Base-by-base conservation (phyloP, 805 yeast genomes). In the Wickerhamiella hasegawae region DNA sequence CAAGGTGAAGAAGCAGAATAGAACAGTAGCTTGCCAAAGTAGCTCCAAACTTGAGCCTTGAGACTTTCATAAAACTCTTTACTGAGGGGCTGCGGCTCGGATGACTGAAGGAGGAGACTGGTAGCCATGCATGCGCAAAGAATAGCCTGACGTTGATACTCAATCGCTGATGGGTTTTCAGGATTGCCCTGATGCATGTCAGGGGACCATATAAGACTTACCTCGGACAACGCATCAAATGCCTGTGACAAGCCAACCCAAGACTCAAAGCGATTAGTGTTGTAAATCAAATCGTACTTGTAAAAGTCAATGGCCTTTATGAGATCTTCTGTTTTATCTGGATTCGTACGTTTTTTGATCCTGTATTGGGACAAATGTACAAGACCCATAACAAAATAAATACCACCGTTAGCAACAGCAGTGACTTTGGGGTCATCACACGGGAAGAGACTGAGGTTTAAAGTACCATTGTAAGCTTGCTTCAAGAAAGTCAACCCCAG, bases 181-280 rank as follows among this genome's bases (percentile, higher is more conserved):
- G 76, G 16, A n/a, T 5, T 16, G n/a, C 14, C 18, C 15, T 18
- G 15, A 14, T 14, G n/a, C 32, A 29, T 25, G 10, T 29, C 26
- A 2, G 33, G 26, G 16, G 33, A 30, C 33, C 38, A 36, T 4
- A 29, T 20, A 1, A 38, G 25, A 43, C 82, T 94, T 52, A 84
- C 94, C 44, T 87, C 96, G 0, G 78, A 93, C 28, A 80, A 58
- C 38, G 63, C 73, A 0, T 84, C 75, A 45, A 68, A 84, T 0
- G 87, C 74, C 48, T 76, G 83, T 0, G 92, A 94, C 11, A 90
- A 52, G 1, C 82, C 63, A 28, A 73, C 60, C 99, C 99, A 90
- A 6, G 81, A 72, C 54, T 90, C 98, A 32, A 76, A 64, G 21
- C 95, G 59, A 27, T 67, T 58, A 2, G 78, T 66, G 3, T 78